Evolutionary conservation across 2,329 filamentous ascomycete genomes (phyloP).

Genomic region (Verticillium nonalfalfae): DNA sequence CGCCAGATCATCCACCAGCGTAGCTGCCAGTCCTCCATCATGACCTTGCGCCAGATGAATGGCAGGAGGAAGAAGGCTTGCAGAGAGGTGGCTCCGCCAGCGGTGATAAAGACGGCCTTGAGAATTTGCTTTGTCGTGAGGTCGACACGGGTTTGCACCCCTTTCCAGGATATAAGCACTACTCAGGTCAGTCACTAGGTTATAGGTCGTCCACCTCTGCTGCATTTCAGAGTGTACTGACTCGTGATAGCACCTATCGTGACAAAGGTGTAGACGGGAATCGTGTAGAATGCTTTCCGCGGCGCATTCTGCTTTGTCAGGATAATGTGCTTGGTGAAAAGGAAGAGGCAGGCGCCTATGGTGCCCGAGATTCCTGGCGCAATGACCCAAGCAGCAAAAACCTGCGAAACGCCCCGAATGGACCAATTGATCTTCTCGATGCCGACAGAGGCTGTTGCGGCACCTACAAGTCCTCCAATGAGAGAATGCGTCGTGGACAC

Average conservation of each 20-base stretch:
- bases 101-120: constrained; percentile 35
- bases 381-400: constrained; percentile 30
- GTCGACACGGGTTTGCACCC: constrained; percentile 17
- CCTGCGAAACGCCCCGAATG: constrained; percentile 27
- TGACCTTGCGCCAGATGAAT: constrained; percentile 41
- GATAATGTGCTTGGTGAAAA: constrained; percentile 25
- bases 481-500: constrained; percentile 49
- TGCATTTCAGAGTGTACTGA: constrained; percentile 10
- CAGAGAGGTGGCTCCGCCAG: constrained; percentile 32
- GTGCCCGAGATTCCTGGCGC: constrained; percentile 25
- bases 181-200: constrained; percentile 2
- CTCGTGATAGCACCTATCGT: constrained; percentile 27
- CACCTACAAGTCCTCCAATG: constrained; percentile 32
- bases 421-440: constrained; percentile 28
- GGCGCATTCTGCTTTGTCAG: constrained; percentile 21
- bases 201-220: not conserved
- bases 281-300: constrained; percentile 21
- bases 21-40: constrained; percentile 44
- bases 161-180: constrained; percentile 48
- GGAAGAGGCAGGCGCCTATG: constrained; percentile 23
- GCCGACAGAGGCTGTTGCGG: constrained; percentile 27
- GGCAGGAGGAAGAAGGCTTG: constrained; percentile 43
- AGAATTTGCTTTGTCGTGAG: constrained; percentile 16
- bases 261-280: constrained; percentile 30
- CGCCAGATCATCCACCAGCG: constrained; percentile 39